Percentiles rank a stretch among this genome's conserved stretches.
Evolutionary conservation across 345 rosid genomes (phyloP).

Genomic region (Eucalyptus sp.): DNA sequence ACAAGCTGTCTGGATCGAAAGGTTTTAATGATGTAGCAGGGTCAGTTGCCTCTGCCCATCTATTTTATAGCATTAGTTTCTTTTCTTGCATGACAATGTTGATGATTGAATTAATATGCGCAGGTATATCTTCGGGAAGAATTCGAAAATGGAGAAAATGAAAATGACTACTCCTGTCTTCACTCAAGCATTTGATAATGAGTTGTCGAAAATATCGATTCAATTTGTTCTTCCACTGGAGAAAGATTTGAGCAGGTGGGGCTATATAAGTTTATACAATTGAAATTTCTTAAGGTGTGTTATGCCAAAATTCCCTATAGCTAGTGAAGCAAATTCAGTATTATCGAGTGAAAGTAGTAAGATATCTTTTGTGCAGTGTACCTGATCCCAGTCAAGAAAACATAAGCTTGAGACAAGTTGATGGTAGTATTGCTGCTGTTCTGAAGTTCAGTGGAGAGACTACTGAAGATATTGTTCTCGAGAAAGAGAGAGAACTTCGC

Average conservation of each 20-base stretch:
- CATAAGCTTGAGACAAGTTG: constrained; percentile 48
- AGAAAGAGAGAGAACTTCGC: constrained; percentile 52
- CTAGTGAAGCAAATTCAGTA: background rate
- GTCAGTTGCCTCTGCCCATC: constrained; percentile 15
- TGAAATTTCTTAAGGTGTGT: background rate
- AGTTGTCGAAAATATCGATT: constrained; percentile 46
- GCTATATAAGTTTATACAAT: background rate
- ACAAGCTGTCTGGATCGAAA: constrained; percentile 58
- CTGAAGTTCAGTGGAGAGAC: constrained; percentile 83
- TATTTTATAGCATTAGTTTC: background rate
- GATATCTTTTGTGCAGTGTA: constrained; percentile 31
- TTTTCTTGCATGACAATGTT: background rate
- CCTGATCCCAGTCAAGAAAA: constrained; percentile 57
- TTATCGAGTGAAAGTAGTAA: background rate
- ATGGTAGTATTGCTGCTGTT: constrained; percentile 70
- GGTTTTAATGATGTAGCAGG: constrained; percentile 73
- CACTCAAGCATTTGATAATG: constrained; percentile 48
- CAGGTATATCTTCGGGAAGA: constrained; percentile 78
- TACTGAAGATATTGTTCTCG: constrained; percentile 38
- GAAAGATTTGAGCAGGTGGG: constrained; percentile 56
- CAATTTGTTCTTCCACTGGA: constrained; percentile 71
- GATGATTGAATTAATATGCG: background rate
- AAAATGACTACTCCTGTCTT: constrained; percentile 75
- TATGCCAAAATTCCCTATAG: background rate
- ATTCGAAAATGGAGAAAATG: constrained; percentile 48